Evolutionary conservation across 768 basidiomycete species (phyloP), one percentile per base, ranked within the genome.

Genomic region (Suillus clintonianus): DNA sequence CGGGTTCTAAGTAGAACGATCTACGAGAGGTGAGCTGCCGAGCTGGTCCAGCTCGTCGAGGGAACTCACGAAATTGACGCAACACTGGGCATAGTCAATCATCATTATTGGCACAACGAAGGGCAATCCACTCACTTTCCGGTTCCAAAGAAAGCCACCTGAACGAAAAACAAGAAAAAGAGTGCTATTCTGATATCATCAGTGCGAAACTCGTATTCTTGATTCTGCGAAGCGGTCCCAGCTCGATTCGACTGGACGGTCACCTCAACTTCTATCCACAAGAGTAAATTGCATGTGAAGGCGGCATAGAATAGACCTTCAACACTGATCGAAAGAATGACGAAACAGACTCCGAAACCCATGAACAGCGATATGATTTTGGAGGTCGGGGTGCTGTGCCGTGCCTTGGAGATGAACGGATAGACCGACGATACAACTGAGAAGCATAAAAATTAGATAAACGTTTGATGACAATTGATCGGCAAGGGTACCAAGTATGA

Each of bases 1-100:
- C 93, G 3, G 94, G 93, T 45, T 89, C 92, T 22, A 95, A 82
- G 74, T 95, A 95, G 76, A 95, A 95, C 3, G 91, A 92, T 19
- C 86, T 89, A 53, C 34, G 37, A 24, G 15, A 36, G 59, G 13
- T 69, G 60, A 48, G 61, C 5, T 51, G 60, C 19, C 48, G 47
- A 24, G 22, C 39, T 45, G 30, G 22, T 36, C 53, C 27, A 22
- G 6, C 60, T 22, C 11, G 34, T 4, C 60, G 24, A 60, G 1
- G 34, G 19, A 41, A 81, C 89, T 68, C 67, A 91, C 87, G 92
- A 90, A 70, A 94, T 93, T 11, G 90, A 91, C n/a, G 90, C 89
- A 54, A 92, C 87, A 68, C 90, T 94, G 61, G 32, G 67, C 17
- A 59, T 6, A 42, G 32, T 55, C 42, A 56, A 59, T 61, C 55